A percentile compares a stretch with the other conserved stretches of the same genome.
These are phyloP conservation scores for Hyphopichia wangnamkhiaoensis DNA, from an alignment of 1,139 yeast genomes.

Conservation along the genomic window DNA sequence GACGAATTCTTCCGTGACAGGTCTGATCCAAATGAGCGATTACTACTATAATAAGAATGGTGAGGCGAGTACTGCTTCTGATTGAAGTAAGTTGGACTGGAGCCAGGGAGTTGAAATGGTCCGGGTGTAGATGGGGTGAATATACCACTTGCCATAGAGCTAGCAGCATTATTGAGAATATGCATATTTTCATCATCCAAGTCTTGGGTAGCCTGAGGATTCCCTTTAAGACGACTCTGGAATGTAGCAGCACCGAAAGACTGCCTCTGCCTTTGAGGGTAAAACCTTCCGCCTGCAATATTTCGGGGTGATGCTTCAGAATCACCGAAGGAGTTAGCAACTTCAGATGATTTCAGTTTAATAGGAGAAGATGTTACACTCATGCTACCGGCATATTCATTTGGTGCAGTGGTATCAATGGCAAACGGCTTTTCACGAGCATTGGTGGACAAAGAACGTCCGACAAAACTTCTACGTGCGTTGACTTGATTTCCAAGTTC, in stretches of 20 bases:
- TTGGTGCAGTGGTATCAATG: too few relatives aligned
- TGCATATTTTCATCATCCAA: constrained; percentile 40
- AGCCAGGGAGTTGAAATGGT: constrained; percentile 1
- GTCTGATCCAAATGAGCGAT: constrained; percentile 17
- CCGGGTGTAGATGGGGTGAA: constrained; percentile 5
- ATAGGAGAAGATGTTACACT: constrained; percentile 1
- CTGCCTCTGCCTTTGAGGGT: not conserved
- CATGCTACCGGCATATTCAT: not conserved
- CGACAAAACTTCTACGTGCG: not conserved
- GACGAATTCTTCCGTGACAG: constrained; percentile 24
- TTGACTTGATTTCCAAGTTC: not conserved
- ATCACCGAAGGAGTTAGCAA: not conserved
- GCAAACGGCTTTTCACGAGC: not conserved
- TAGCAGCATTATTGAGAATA: constrained; percentile 36
- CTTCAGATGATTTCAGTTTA: not conserved
- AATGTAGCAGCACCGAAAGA: constrained; percentile 3
- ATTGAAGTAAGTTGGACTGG: constrained; percentile 15
- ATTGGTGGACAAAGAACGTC: not conserved
- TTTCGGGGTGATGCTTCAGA: not conserved
- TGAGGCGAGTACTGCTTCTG: constrained; percentile 10
- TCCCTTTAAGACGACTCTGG: not conserved
- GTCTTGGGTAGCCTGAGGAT: constrained; percentile 19
- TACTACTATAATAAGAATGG: constrained; percentile 3
- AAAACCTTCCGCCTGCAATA: not conserved
- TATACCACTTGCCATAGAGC: constrained; percentile 7